Evolutionary conservation across 805 yeast genomes (phyloP).

Genomic region (Sugiyamaella qingdaonensis): DNA sequence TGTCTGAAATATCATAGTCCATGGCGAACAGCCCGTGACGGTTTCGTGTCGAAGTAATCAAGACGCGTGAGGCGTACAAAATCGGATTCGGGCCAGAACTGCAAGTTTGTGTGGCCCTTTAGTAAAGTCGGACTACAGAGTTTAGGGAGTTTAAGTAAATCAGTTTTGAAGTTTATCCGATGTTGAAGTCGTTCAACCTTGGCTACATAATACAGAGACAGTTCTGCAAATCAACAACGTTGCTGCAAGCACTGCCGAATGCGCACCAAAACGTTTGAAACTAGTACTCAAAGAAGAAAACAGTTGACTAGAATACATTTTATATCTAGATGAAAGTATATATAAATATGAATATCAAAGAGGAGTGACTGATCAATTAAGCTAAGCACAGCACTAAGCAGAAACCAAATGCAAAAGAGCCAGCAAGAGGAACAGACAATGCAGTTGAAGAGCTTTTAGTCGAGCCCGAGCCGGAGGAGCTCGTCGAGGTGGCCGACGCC

Average conservation of each 20-base stretch:
- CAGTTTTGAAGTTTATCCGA: no score
- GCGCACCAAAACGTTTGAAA: no score
- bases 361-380: neutral
- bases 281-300: no score
- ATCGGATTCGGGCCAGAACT: neutral
- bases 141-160: no score
- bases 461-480: neutral
- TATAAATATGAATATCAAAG: neutral
- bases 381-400: slow-evolving; percentile 3
- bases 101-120: no score
- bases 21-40: neutral
- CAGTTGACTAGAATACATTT: neutral
- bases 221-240: no score
- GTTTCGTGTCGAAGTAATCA: neutral
- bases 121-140: no score
- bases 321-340: neutral
- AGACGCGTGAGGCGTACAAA: neutral
- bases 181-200: no score
- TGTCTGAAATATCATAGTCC: slow-evolving; percentile 46
- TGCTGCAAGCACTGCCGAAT: no score
- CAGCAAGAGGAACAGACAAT: slow-evolving; percentile 1
- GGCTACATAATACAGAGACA: no score
- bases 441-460: neutral
- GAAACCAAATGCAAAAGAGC: neutral
- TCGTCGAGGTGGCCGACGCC: neutral